Evolutionary conservation across 1,284 basidiomycete genomes (phyloP).

Genomic region (Ganoderma lucidum): DNA sequence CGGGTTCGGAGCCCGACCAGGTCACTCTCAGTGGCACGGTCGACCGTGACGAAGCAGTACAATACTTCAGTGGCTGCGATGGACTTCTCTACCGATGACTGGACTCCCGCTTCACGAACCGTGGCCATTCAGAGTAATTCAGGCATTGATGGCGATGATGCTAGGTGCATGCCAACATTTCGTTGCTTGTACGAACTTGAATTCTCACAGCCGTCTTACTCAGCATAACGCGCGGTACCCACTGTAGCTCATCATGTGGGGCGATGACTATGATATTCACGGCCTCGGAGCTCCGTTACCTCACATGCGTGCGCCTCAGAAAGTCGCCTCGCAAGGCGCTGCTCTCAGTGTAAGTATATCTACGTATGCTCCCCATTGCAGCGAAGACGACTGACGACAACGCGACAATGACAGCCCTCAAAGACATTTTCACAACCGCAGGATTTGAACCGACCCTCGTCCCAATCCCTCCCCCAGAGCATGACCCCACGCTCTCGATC

Average conservation of each 20-base stretch:
- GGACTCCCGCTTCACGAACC: background rate
- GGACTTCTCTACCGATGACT: too few relatives aligned
- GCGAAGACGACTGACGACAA: background rate
- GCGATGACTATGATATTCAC: background rate
- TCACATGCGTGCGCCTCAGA: background rate
- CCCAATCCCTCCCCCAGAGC: background rate
- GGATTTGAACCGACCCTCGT: background rate
- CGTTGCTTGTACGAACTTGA: background rate
- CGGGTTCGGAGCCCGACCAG: too few relatives aligned
- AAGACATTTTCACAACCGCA: background rate
- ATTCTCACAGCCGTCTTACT: background rate
- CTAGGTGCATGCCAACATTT: background rate
- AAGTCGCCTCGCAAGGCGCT: background rate
- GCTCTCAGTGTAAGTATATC: background rate
- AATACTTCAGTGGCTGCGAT: too few relatives aligned
- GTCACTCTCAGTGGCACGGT: too few relatives aligned
- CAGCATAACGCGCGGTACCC: background rate
- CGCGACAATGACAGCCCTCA: background rate
- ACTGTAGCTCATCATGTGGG: background rate
- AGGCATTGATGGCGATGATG: background rate
- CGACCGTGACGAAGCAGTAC: too few relatives aligned
- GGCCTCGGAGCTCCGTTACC: background rate
- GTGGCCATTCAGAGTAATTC: background rate
- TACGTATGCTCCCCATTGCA: background rate
- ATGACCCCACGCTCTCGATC: slow-evolving; percentile 1